A percentile compares a stretch with the other conserved stretches of the same genome.
phyloP scores from a whole-genome alignment of 2,329 filamentous ascomycete species.

The Ilyonectria mors-panacis region DNA sequence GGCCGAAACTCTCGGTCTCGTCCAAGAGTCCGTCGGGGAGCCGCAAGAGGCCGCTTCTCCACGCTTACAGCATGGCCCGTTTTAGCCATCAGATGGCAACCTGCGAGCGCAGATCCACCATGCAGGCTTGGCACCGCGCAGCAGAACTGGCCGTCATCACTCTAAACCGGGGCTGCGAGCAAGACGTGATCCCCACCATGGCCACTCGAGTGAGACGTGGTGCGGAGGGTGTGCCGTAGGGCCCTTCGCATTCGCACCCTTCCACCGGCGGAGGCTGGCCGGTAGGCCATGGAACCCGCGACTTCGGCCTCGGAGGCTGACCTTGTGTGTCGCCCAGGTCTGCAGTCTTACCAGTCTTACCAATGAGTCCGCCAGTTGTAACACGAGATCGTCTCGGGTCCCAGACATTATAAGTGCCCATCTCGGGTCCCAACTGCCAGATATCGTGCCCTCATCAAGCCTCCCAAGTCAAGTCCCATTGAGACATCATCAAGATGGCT shows the following conservation, averaged over 20 bases:
- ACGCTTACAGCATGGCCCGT: slow-evolving; percentile 15
- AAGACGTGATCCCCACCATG: not conserved
- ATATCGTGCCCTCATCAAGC: slow-evolving; percentile 14
- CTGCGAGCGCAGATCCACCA: slow-evolving; percentile 9
- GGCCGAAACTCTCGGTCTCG: slow-evolving; percentile 24
- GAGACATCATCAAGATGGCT: slow-evolving; percentile 41
- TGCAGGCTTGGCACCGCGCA: slow-evolving; percentile 5
- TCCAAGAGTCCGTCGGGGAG: slow-evolving; percentile 25
- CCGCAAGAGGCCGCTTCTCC: slow-evolving; percentile 15
- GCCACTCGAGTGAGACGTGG: slow-evolving; percentile 6
- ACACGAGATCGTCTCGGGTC: not conserved
- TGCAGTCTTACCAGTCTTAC: not conserved
- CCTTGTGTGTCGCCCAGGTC: not conserved
- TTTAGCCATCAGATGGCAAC: not conserved
- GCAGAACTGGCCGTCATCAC: slow-evolving; percentile 20
- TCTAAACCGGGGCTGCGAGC: slow-evolving; percentile 2
- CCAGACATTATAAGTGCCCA: slow-evolving; percentile 22
- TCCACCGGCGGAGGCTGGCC: slow-evolving; percentile 27
- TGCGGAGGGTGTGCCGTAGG: slow-evolving; percentile 13
- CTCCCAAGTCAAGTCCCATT: slow-evolving; percentile 21
- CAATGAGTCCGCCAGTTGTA: not conserved
- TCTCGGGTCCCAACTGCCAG: slow-evolving; percentile 3
- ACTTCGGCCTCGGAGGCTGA: slow-evolving; percentile 18
- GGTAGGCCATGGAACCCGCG: slow-evolving; percentile 26
- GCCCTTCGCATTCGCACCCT: slow-evolving; percentile 25